phyloP scores from a whole-genome alignment of 2,329 filamentous ascomycete genomes.

The Exutisphaerella laricina region DNA sequence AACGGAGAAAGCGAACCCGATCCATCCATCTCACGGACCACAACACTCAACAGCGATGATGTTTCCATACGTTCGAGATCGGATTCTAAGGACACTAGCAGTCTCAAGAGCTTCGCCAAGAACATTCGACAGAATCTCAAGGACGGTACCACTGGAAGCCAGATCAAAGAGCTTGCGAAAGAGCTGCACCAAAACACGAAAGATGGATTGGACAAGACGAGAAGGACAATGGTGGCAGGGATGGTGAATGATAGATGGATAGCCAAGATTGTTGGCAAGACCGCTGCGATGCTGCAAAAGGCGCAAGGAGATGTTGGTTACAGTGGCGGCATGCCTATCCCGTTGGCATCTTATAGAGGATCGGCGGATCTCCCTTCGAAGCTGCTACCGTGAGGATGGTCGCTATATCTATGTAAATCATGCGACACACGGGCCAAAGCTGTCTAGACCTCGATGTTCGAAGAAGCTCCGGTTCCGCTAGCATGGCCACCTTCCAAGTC shows the following conservation, averaged over 20 bases:
- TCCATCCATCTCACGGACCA: slow-evolving; percentile 15
- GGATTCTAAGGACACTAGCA: slow-evolving; percentile 7
- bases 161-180: slow-evolving; percentile 29
- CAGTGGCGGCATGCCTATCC: slow-evolving; percentile 43
- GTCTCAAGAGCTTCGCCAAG: slow-evolving; percentile 27
- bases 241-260: slow-evolving; percentile 53
- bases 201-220: slow-evolving; percentile 45
- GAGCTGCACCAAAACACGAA: slow-evolving; percentile 34
- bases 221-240: slow-evolving; percentile 42
- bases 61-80: slow-evolving; percentile 3
- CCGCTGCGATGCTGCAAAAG: slow-evolving; percentile 45
- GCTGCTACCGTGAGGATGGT: slow-evolving; percentile 21
- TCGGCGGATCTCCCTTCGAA: slow-evolving; percentile 17
- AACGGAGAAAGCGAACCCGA: slow-evolving; percentile 3
- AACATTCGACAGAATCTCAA: slow-evolving; percentile 26
- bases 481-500: too few species aligned
- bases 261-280: slow-evolving; percentile 48
- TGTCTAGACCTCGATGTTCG: too few species aligned
- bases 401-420: too few species aligned
- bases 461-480: too few species aligned
- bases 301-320: slow-evolving; percentile 49
- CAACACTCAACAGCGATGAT: slow-evolving; percentile 29
- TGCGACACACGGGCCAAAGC: too few species aligned
- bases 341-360: slow-evolving; percentile 36
- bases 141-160: slow-evolving; percentile 21